Evolutionary conservation across 345 rosid genomes (phyloP).

Genomic region (Citrus mangshanensis): DNA sequence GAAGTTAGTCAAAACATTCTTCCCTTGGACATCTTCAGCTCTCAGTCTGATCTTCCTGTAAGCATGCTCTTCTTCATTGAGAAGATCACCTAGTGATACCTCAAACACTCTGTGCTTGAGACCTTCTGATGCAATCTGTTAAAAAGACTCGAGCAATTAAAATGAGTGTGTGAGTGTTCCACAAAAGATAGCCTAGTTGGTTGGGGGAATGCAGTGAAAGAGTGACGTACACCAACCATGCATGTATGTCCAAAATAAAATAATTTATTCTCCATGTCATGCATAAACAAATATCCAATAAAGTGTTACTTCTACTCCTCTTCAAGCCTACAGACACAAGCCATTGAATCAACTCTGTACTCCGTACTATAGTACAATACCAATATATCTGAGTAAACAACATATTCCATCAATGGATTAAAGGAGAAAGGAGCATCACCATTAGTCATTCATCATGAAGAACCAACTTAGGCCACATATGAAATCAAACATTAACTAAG

Average conservation of each 20-base stretch:
- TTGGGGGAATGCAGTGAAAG: neutral
- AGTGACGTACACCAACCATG: neutral
- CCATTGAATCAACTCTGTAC: neutral
- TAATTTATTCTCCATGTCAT: neutral
- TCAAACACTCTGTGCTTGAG: slow-evolving; percentile 57
- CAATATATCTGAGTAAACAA: too few relatives aligned
- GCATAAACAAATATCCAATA: neutral
- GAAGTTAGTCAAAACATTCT: slow-evolving; percentile 83
- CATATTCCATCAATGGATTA: too few relatives aligned
- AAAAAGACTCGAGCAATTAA: neutral
- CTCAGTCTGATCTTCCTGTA: slow-evolving; percentile 91
- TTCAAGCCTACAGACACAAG: too few relatives aligned
- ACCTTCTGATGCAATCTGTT: slow-evolving; percentile 96
- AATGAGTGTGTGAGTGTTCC: neutral
- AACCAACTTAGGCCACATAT: too few relatives aligned
- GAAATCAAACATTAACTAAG: too few relatives aligned
- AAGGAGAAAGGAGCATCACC: too few relatives aligned
- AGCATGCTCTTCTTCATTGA: slow-evolving; percentile 60
- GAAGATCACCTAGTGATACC: slow-evolving; percentile 85
- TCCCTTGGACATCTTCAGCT: slow-evolving; percentile 95
- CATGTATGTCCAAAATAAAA: neutral
- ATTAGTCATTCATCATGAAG: too few relatives aligned
- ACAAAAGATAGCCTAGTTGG: neutral
- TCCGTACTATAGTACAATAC: neutral
- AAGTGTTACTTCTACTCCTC: neutral